phyloP scores from a whole-genome alignment of 495 filamentous ascomycete genomes.

The Hypoxylon lenormandii region DNA sequence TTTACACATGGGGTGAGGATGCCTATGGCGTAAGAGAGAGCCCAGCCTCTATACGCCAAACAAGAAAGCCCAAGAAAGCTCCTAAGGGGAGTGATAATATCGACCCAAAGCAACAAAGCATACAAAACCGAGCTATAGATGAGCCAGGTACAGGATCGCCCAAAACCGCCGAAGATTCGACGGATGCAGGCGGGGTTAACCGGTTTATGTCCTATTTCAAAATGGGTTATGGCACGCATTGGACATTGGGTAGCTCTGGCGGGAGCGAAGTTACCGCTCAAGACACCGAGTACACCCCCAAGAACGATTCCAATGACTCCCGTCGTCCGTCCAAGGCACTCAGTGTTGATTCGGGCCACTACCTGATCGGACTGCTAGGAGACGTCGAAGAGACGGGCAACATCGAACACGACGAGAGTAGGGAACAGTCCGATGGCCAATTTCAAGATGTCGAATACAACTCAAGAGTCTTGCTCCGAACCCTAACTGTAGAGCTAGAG shows the following conservation, averaged over 20 bases:
- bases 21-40: constrained; percentile 85
- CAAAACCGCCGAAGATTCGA: constrained; percentile 17
- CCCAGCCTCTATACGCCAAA: constrained; percentile 66
- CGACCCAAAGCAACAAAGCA: constrained; percentile 9
- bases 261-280: constrained; percentile 28
- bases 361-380: constrained; percentile 77
- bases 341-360: constrained; percentile 64
- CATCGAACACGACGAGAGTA: constrained; percentile 34
- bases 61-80: constrained; percentile 42
- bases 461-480: constrained; percentile 59
- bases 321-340: constrained; percentile 11
- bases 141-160: constrained; percentile 9
- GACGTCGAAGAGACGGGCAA: constrained; percentile 63
- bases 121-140: constrained; percentile 7
- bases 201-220: constrained; percentile 65
- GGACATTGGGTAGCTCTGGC: constrained; percentile 56
- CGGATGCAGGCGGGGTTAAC: constrained; percentile 53
- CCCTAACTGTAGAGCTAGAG: constrained; percentile 65
- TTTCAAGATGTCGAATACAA: constrained; percentile 52
- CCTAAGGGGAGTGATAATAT: not conserved
- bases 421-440: constrained; percentile 42
- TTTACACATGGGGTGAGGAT: constrained; percentile 79
- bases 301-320: constrained; percentile 14
- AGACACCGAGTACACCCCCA: constrained; percentile 12
- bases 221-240: constrained; percentile 68